phyloP scores from a whole-genome alignment of 352 stramenopile species.

The Peronospora belbahrii region DNA sequence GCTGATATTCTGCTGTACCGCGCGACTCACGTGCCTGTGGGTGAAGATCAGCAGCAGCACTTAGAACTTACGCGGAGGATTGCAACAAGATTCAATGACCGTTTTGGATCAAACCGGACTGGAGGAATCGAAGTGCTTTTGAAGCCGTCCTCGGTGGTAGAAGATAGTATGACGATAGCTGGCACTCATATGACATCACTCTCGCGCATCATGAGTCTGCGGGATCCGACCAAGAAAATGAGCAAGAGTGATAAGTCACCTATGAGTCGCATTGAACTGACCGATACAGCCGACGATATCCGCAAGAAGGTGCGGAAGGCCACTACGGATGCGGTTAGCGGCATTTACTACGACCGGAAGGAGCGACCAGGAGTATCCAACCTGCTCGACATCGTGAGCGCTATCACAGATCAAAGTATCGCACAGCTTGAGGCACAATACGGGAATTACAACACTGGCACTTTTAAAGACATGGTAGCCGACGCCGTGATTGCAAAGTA shows the following conservation, averaged over 20 bases:
- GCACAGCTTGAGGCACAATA: conserved; percentile 70
- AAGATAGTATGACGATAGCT: conserved; percentile 25
- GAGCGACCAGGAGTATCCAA: conserved; percentile 93
- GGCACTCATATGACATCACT: conserved; percentile 28
- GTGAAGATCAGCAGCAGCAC: conserved; percentile 97
- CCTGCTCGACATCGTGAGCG: conserved; percentile 88
- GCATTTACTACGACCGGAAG: conserved; percentile 85
- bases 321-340: conserved; percentile 82
- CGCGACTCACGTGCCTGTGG: conserved; percentile 94
- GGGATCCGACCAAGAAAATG: conserved; percentile 97
- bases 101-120: conserved; percentile 62
- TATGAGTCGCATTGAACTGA: conserved; percentile 92
- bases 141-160: conserved; percentile 45
- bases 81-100: conserved; percentile 92
- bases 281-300: conserved; percentile 59
- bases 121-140: conserved; percentile 34
- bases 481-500: conserved; percentile 93
- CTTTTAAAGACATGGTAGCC: conserved; percentile 93
- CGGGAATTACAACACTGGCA: conserved; percentile 55
- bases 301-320: conserved; percentile 84
- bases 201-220: conserved; percentile 96
- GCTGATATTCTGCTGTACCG: conserved; percentile 99
- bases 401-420: conserved; percentile 61
- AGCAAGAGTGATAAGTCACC: conserved; percentile 94
- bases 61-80: conserved; percentile 98